Base-by-base conservation (phyloP, 441 rosid genomes). In the Dalechampia spathulata region DNA sequence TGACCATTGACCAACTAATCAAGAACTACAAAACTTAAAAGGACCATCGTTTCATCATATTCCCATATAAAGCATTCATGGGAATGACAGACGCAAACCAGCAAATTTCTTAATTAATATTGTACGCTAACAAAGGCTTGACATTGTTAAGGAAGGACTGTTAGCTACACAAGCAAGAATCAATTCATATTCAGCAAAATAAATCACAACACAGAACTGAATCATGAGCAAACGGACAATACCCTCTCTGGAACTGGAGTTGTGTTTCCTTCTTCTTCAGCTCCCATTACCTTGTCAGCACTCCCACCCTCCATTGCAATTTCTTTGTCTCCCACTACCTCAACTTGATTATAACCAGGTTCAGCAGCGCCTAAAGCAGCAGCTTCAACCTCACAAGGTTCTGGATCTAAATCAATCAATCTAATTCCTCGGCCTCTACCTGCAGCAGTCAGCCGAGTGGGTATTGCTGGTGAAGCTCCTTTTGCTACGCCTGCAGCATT, bases 241-340 rank as follows among this genome's bases (percentile, higher is more conserved):
- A 91, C 96, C 89, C 79, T 82, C 65, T 91, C 96, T 7, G 98
- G 98, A 66, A 91, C 87, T 34, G 96, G 95, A 54, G 82, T 81
- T 25, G 84, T 72, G 71, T 62, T 76, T 61, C 88, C 80, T 64
- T 91, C 98, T 67, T 91, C 98, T 65, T 91, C 98, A 57, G 66
- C 86, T 49, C 78, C 94, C 25, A 79, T 61, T 57, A 67, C 49
- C 70, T 89, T 89, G 10, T 86, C 94, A 9, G 82, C 83, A 60
- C 87, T 83, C 49, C 78, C 89, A 56, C 97, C 95, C 61, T 83
- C 91, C 73, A 78, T 81, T 12, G 81, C 87, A 56, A 85, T 74
- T 72, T 85, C 87, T 78, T 85, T 83, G 63, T 81, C 91, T 47
- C 86, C 93, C 41, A 80, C 87, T 27, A 80, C 84, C 81, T 81